phyloP scores from a whole-genome alignment of 441 rosid genomes.

The Pelargonium australe region DNA sequence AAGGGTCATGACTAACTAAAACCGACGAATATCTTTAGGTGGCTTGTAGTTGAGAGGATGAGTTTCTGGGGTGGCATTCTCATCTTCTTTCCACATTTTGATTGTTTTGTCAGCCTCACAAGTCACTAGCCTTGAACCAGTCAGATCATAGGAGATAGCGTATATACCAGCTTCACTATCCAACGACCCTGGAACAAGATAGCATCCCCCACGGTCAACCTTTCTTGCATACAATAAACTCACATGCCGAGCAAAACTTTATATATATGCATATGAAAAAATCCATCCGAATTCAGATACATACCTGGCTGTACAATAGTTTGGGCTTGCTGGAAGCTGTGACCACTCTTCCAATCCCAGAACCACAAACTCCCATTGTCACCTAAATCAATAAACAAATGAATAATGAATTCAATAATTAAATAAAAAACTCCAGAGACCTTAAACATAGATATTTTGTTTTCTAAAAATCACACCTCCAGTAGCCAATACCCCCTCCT shows the following conservation, averaged over 20 bases:
- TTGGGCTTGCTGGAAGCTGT: conserved; percentile 90
- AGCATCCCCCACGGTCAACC: conserved; percentile 3
- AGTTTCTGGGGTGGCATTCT: conserved; percentile 80
- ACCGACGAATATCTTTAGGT: conserved; percentile 91
- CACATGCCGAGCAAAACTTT: neutral
- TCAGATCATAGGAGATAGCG: conserved; percentile 63
- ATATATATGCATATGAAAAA: too few relatives aligned
- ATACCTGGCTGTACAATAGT: conserved; percentile 94
- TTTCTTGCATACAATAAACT: neutral
- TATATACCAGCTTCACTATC: conserved; percentile 98
- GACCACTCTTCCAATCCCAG: conserved; percentile 99
- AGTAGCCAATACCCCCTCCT: conserved; percentile 91
- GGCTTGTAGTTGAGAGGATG: conserved; percentile 93
- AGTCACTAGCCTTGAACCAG: conserved; percentile 71
- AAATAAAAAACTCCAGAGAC: neutral
- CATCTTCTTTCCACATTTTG: conserved; percentile 98
- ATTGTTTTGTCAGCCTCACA: conserved; percentile 98
- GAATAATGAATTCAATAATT: neutral
- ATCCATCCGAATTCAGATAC: conserved; percentile 8
- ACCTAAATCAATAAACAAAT: conserved; percentile 37
- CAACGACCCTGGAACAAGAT: conserved; percentile 64
- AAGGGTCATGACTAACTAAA: conserved; percentile 27
- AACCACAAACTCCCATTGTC: conserved; percentile 97
- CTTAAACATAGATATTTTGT: too few relatives aligned
- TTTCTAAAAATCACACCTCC: conserved; percentile 51